These are phyloP conservation scores for Phytophthora constricta DNA, from an alignment of 352 stramenopile genomes.

Conservation along the genomic window DNA sequence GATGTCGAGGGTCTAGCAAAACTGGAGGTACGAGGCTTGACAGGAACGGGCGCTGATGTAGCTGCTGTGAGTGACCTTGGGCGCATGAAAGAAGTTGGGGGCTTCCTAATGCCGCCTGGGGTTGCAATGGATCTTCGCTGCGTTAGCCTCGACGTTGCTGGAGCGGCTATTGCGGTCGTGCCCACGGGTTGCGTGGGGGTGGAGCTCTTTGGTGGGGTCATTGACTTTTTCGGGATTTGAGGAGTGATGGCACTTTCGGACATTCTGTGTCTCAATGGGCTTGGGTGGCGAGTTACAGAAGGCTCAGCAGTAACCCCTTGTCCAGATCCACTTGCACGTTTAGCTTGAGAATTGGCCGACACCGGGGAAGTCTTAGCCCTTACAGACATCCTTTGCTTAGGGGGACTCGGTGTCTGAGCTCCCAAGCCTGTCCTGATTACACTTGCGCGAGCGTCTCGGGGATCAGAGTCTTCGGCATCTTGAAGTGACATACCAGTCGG, in stretches of 20 bases:
- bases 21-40: constrained; percentile 2
- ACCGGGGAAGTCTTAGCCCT: not conserved
- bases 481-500: constrained; percentile 2
- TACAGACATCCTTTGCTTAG: not conserved
- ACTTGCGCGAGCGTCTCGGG: not conserved
- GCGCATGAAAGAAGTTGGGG: constrained; percentile 15
- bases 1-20: constrained; percentile 6
- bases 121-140: constrained; percentile 13
- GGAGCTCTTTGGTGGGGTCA: not conserved
- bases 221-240: not conserved
- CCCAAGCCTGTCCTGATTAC: not conserved
- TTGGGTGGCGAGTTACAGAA: constrained; percentile 2
- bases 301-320: not conserved
- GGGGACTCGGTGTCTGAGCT: not conserved
- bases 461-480: not conserved
- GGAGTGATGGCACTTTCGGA: constrained; percentile 11
- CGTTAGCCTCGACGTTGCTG: constrained; percentile 16
- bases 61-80: constrained; percentile 18
- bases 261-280: not conserved
- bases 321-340: not conserved
- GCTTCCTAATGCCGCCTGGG: constrained; percentile 15
- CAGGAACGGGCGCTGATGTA: not conserved
- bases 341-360: not conserved
- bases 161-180: not conserved
- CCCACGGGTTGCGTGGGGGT: not conserved